These are phyloP conservation scores for Phytomonas francai DNA, from an alignment of 208 protist species.

Conservation along the genomic window DNA sequence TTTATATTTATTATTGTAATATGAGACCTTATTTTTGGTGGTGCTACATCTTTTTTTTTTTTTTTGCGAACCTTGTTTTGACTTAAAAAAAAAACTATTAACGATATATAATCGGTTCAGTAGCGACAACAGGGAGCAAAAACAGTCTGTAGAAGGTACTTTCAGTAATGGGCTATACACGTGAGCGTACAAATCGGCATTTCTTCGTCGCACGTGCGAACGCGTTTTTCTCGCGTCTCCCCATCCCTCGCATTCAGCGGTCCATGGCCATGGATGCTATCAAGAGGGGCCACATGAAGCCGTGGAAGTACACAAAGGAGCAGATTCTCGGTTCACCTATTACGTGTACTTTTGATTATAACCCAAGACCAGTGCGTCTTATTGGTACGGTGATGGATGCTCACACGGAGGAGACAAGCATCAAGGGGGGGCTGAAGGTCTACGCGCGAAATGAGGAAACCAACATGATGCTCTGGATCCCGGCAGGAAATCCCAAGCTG, in stretches of 20 bases:
- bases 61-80: not conserved
- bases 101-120: not conserved
- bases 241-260: constrained; percentile 79
- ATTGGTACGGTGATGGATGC: constrained; percentile 89
- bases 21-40: constrained; percentile 1
- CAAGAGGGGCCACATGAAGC: constrained; percentile 74
- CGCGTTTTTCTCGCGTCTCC: constrained; percentile 85
- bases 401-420: constrained; percentile 81
- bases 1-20: not conserved
- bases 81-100: not conserved
- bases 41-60: not conserved
- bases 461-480: constrained; percentile 90
- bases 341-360: constrained; percentile 88
- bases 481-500: constrained; percentile 82
- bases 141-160: not conserved
- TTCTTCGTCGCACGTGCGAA: constrained; percentile 85
- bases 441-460: constrained; percentile 86
- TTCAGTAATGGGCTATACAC: constrained; percentile 64
- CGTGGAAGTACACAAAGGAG: constrained; percentile 89
- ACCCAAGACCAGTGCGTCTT: constrained; percentile 80
- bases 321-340: constrained; percentile 81
- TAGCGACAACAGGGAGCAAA: constrained; percentile 9
- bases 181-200: constrained; percentile 80
- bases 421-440: constrained; percentile 87
- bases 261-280: constrained; percentile 81